Evolutionary conservation across 495 filamentous ascomycete genomes (phyloP).

Genomic region (Podospora anserina): DNA sequence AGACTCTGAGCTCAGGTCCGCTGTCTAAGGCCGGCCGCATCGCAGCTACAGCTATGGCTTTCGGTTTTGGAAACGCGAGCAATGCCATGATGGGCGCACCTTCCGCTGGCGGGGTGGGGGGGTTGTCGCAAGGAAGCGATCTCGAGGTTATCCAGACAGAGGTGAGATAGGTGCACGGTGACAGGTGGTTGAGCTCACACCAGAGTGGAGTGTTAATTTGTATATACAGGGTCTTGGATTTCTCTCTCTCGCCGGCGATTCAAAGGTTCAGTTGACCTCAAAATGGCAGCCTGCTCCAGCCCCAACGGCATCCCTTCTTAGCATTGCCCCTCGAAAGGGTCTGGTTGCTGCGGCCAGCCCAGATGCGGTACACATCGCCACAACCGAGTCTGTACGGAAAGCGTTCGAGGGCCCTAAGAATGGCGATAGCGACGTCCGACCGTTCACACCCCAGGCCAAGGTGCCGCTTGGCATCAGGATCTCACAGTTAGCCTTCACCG

Average conservation of each 20-base stretch:
- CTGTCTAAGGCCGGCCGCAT: constrained; percentile 27
- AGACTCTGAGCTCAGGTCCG: constrained; percentile 28
- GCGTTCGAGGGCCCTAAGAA: constrained; percentile 60
- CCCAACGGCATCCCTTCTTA: constrained; percentile 78
- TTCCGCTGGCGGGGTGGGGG: constrained; percentile 35
- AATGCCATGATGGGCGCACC: constrained; percentile 24
- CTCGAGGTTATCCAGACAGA: constrained; percentile 58
- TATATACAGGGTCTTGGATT: constrained; percentile 71
- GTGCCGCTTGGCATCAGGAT: constrained; percentile 70
- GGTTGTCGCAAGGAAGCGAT: constrained; percentile 51
- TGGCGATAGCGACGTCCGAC: constrained; percentile 60
- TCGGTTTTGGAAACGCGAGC: constrained; percentile 50
- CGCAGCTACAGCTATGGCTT: constrained; percentile 58
- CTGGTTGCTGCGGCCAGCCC: constrained; percentile 86
- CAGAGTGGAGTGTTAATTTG: not conserved
- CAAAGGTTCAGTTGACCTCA: constrained; percentile 74
- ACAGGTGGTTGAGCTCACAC: not conserved
- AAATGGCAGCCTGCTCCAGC: constrained; percentile 79
- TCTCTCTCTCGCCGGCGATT: constrained; percentile 71
- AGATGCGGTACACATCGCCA: constrained; percentile 70
- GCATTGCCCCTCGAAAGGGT: constrained; percentile 74
- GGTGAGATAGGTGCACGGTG: constrained; percentile 15
- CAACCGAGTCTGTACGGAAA: constrained; percentile 72
- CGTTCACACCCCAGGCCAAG: constrained; percentile 70
- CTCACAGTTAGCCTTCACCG: constrained; percentile 85